Evolutionary conservation across 495 filamentous ascomycete species (phyloP), one percentile per base, ranked within the genome.

Genomic region (Lasiosphaeriaceae sp.): DNA sequence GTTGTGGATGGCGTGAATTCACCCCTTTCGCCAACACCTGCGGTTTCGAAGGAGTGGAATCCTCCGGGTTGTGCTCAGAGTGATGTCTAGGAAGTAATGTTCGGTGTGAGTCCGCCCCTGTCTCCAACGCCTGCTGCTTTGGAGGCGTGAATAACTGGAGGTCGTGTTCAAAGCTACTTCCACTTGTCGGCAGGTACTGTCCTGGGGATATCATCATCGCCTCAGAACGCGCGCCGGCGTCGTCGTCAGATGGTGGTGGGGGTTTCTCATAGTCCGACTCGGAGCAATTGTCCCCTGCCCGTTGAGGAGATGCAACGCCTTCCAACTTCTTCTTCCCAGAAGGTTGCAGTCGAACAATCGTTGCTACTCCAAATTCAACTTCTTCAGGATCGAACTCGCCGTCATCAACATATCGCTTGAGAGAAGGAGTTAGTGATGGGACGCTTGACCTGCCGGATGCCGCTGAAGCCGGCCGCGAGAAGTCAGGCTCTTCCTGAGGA

Each of bases 351-450:
- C 58, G 29, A 60, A 61, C 34, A 60, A 52, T n/a, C 37, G 63
- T 57, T 17, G 74, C 74, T n/a, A 63, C 63, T 48, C 67, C 60
- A 1, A 76, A 44, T 21, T 64, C 64, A 31, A 74, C 52, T 12
- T 73, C 65, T 11, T 73, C 72, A 1, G 64, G 59, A n/a, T 69
- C 64, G n/a, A 74, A 71, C 22, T 64, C 66, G n/a, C 66, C 72
- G 41, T 69, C 67, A 17, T 79, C 68, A 11, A 69, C 58, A 19
- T 75, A 70, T 41, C 66, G 58, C 39, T 56, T 63, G 21, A 79
- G 62, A n/a, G 75, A 77, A 2, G 73, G 67, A 5, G 75, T 75
- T 12, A 77, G 57, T 2, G 75, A 79, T 19, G 65, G 64, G 12
- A 58, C 50, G 1, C 35, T 34, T 2, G 65, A 67, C 8, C 16